These are phyloP conservation scores for Dimocarpus longan DNA, from an alignment of 345 rosid species.

Conservation along the genomic window DNA sequence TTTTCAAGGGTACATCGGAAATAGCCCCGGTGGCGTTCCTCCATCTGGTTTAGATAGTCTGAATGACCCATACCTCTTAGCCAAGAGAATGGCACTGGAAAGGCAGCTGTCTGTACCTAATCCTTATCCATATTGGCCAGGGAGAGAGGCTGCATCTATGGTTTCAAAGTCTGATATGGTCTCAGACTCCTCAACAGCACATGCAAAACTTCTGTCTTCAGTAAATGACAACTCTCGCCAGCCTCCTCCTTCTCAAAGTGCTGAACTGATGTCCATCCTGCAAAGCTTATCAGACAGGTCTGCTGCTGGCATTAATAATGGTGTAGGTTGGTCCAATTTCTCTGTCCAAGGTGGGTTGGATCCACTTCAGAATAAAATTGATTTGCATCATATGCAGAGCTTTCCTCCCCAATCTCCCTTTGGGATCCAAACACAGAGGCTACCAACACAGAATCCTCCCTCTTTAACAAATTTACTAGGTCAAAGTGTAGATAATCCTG, in stretches of 20 bases:
- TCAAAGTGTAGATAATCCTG: conserved; percentile 61
- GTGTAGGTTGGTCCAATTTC: conserved; percentile 66
- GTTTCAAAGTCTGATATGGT: conserved; percentile 62
- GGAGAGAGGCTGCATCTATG: conserved; percentile 64
- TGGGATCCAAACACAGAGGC: conserved; percentile 73
- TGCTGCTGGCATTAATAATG: conserved; percentile 49
- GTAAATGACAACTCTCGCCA: conserved; percentile 44
- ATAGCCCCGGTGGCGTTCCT: conserved; percentile 47
- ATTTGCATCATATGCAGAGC: conserved; percentile 53
- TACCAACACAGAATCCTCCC: conserved; percentile 49
- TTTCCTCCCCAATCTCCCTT: conserved; percentile 65
- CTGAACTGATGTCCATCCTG: conserved; percentile 72
- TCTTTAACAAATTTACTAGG: conserved; percentile 63
- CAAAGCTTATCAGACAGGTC: conserved; percentile 72
- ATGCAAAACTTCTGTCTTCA: conserved; percentile 39
- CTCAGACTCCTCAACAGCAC: conserved; percentile 41
- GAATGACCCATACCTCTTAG: conserved; percentile 63
- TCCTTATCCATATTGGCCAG: conserved; percentile 65
- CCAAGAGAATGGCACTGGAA: conserved; percentile 75
- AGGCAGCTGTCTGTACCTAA: conserved; percentile 64
- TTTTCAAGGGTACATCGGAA: conserved; percentile 63
- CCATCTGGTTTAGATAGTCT: conserved; percentile 60
- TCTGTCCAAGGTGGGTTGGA: conserved; percentile 51
- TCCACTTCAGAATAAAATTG: conserved; percentile 61
- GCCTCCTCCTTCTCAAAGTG: conserved; percentile 62